Base-by-base conservation (phyloP, 768 basidiomycete genomes). In the Tricholoma bakamatsutake region DNA sequence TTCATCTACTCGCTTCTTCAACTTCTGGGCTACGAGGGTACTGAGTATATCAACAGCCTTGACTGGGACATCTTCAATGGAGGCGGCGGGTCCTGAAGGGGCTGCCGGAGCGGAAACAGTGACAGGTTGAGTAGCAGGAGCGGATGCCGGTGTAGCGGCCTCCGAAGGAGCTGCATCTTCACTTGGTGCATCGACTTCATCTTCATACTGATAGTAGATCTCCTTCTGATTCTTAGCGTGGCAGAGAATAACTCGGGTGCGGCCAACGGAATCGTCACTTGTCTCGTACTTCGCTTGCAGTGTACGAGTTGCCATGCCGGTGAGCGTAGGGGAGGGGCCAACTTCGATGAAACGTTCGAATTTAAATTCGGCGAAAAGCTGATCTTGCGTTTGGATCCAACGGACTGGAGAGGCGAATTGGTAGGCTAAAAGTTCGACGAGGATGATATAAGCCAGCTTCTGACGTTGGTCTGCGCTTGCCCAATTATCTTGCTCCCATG, bases 321-420 rank as follows among this genome's bases (percentile, higher is more conserved):
- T 93, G 53, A 99, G 80, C 9, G 94, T 98, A 1, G 97, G 97
- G 4, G 93, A 93, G 39, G 97, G 97, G 31, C 97, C 97, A 52
- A 99, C 76, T 69, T 99, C 97, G 64, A 99, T 88, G 64, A 98
- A 80, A 13, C 97, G 86, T 71, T 98, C 96, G 65, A 97, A 97
- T 45, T 78, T 77, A 77, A 84, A 97, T 8, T 84, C 71, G 9
- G 79, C 81, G 77, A 99, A 99, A 55, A 99, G 80, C 24, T 90
- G 80, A 65, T 99, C 97, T 68, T 99, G 97, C 0, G 96, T 99
- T 75, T 98, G 91, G 64, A 99, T 99, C 97, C 97, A 99, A 50
- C 95, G 89, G 17, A 99, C 96, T 6, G 97, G 95, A 1, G 96
- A 98, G 0, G 96, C 95, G 64, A 96, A 98, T 69, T 99, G 97